Conservation (phyloP, 2,329 filamentous ascomycete species). For the Akanthomyces dipterigenus region DNA sequence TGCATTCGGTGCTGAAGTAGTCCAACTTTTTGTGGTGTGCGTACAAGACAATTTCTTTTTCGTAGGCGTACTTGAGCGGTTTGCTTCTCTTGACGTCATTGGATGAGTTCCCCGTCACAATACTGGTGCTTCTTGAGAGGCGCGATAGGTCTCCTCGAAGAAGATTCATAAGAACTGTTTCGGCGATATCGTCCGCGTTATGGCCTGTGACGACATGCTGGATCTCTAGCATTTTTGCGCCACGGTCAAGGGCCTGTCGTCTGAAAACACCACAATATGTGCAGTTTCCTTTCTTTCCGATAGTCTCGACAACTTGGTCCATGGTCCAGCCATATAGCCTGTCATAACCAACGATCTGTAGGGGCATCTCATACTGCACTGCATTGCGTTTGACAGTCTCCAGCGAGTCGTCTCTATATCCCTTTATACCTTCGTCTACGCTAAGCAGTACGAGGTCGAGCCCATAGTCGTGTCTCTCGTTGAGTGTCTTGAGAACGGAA, state of each 20-base stretch:
- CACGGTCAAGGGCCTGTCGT: conserved; percentile 86
- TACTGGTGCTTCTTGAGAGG: conserved; percentile 80
- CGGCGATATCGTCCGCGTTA: conserved; percentile 94
- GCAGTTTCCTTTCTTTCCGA: conserved; percentile 98
- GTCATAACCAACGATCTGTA: conserved; percentile 88
- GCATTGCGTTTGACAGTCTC: conserved; percentile 96
- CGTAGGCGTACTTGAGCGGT: conserved; percentile 95
- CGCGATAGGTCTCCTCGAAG: conserved; percentile 84
- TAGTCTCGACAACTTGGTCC: conserved; percentile 94
- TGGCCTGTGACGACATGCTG: conserved; percentile 94
- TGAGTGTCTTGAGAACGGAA: conserved; percentile 88
- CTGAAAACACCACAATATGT: conserved; percentile 98
- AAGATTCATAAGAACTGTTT: conserved; percentile 97
- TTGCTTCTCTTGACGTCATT: conserved; percentile 93
- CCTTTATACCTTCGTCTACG: conserved; percentile 95
- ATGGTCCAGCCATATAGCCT: conserved; percentile 98
- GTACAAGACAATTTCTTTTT: conserved; percentile 98
- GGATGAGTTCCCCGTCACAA: conserved; percentile 70
- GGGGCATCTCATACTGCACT: conserved; percentile 79
- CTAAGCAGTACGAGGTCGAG: conserved; percentile 80
- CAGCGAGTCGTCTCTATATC: conserved; percentile 90
- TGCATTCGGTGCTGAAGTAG: conserved; percentile 97
- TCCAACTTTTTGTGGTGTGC: conserved; percentile 94
- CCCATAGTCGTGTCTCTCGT: conserved; percentile 81
- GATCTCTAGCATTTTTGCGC: conserved; percentile 79